Conservation (phyloP, 1,284 basidiomycete species). For the Xanthoconium separans region DNA sequence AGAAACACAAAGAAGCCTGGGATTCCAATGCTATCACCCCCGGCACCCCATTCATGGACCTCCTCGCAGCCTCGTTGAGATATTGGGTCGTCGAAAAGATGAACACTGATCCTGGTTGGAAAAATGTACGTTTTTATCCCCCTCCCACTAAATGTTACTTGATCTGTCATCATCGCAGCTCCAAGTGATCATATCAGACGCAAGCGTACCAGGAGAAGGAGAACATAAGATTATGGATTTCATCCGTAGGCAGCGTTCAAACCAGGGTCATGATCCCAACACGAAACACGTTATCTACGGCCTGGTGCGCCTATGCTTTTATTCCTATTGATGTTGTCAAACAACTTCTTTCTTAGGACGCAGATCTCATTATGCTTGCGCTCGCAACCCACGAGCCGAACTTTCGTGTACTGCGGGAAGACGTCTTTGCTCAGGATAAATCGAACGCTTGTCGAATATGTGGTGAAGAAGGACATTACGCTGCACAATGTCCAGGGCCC, state of each 20-base stretch:
- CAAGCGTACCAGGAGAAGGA: slow-evolving; percentile 96
- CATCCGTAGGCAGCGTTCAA: slow-evolving; percentile 87
- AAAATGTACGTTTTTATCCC: slow-evolving; percentile 57
- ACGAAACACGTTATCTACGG: slow-evolving; percentile 98
- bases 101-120: slow-evolving; percentile 96
- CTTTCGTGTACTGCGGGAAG: slow-evolving; percentile 97
- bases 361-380: slow-evolving; percentile 98
- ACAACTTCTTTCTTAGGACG: slow-evolving; percentile 63
- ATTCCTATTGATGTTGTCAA: slow-evolving; percentile 4
- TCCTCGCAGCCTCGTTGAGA: slow-evolving; percentile 84
- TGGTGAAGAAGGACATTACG: slow-evolving; percentile 92
- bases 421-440: slow-evolving; percentile 89
- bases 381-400: slow-evolving; percentile 98
- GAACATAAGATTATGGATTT: slow-evolving; percentile 99
- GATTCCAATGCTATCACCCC: slow-evolving; percentile 99
- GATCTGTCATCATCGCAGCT: slow-evolving; percentile 47
- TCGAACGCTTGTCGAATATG: slow-evolving; percentile 87
- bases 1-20: slow-evolving; percentile 87
- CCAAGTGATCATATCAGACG: slow-evolving; percentile 96
- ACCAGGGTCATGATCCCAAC: slow-evolving; percentile 91
- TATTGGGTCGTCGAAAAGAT: slow-evolving; percentile 98
- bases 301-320: slow-evolving; percentile 54
- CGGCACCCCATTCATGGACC: slow-evolving; percentile 97
- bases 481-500: slow-evolving; percentile 85
- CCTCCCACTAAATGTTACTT: background rate